These are phyloP conservation scores for Aphanomyces astaci DNA, from an alignment of 352 stramenopile genomes.

Conservation along the genomic window DNA sequence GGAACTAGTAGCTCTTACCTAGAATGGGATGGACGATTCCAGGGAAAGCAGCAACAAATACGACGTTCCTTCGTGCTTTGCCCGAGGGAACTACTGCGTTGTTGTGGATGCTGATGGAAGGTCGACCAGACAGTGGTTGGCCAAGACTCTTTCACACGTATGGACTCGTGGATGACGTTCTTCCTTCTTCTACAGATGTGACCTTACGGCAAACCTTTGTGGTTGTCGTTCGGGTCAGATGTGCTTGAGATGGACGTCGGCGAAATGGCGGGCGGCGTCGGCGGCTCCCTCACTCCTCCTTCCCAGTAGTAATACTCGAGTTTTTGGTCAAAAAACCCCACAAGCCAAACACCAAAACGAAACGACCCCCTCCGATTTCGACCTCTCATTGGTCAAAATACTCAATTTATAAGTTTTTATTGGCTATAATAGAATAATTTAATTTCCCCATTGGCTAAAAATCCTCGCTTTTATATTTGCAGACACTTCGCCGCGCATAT, in stretches of 20 bases:
- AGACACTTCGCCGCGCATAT: no score
- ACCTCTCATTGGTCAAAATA: constrained; percentile 19
- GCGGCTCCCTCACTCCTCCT: not conserved
- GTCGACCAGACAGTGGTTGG: not conserved
- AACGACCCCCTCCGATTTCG: constrained; percentile 21
- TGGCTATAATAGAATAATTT: constrained; percentile 14
- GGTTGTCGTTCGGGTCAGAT: not conserved
- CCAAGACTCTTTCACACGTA: not conserved
- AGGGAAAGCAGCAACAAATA: not conserved
- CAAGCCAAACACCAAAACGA: constrained; percentile 24
- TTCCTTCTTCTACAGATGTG: not conserved
- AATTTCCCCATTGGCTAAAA: not conserved
- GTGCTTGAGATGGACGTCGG: not conserved
- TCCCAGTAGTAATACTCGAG: constrained; percentile 15
- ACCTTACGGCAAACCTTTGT: not conserved
- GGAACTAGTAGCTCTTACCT: not conserved
- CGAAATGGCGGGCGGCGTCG: constrained; percentile 6
- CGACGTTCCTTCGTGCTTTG: not conserved
- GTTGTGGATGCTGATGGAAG: constrained; percentile 6
- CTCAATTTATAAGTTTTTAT: not conserved
- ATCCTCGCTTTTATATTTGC: no score
- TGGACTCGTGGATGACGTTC: not conserved
- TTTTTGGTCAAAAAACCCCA: constrained; percentile 26
- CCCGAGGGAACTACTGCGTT: not conserved
- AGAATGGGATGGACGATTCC: not conserved